Percentiles rank a stretch among this genome's conserved stretches.
These are phyloP conservation scores for Pseudogymnoascus sp. DNA, from an alignment of 2,329 filamentous ascomycete genomes.

Conservation along the genomic window DNA sequence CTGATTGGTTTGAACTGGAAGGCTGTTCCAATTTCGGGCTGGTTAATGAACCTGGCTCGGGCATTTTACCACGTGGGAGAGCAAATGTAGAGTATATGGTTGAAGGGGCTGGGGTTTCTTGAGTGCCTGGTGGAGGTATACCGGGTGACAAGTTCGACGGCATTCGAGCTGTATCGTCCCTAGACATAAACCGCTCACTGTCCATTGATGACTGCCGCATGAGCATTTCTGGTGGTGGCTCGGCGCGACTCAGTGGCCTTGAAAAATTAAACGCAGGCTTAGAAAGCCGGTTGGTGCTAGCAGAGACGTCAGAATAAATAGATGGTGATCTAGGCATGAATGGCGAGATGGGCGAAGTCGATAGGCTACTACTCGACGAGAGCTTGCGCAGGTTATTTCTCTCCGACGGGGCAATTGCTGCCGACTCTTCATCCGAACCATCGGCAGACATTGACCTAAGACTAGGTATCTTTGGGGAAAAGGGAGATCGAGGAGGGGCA, in stretches of 20 bases:
- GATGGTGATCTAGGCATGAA: slow-evolving; percentile 71
- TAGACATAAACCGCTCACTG: slow-evolving; percentile 58
- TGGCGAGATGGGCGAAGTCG: slow-evolving; percentile 58
- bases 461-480: slow-evolving; percentile 45
- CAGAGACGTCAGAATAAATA: slow-evolving; percentile 72
- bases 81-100: slow-evolving; percentile 84
- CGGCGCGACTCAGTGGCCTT: slow-evolving; percentile 72
- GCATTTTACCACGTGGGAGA: slow-evolving; percentile 72
- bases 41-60: slow-evolving; percentile 61
- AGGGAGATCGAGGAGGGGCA: slow-evolving; percentile 39
- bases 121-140: slow-evolving; percentile 50
- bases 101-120: slow-evolving; percentile 52
- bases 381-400: slow-evolving; percentile 70
- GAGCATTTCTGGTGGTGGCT: slow-evolving; percentile 50
- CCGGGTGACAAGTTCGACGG: slow-evolving; percentile 69
- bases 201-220: slow-evolving; percentile 59
- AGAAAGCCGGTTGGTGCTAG: slow-evolving; percentile 50
- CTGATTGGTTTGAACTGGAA: slow-evolving; percentile 24
- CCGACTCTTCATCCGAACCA: slow-evolving; percentile 66
- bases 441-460: slow-evolving; percentile 57
- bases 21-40: background rate
- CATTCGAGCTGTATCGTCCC: slow-evolving; percentile 60
- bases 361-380: slow-evolving; percentile 63
- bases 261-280: slow-evolving; percentile 90
- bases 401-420: slow-evolving; percentile 44